Evolutionary conservation across 1,284 basidiomycete species (phyloP).

Genomic region (Apiotrichum laibachii): DNA sequence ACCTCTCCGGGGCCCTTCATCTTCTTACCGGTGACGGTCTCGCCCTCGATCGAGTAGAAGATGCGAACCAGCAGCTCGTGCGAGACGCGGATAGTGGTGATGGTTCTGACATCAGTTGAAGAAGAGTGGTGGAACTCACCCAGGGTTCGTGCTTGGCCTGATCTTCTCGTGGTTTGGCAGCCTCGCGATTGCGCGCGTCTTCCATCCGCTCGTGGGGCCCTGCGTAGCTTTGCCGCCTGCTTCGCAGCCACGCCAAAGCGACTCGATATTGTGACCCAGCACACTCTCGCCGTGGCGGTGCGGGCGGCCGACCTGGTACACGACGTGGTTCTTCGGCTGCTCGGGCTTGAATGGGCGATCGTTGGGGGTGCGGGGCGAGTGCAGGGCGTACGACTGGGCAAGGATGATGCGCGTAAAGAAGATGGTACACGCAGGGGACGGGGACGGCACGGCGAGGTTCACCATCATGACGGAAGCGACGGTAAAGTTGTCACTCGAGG

Average conservation of each 20-base stretch:
- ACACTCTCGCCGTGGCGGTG: conserved; percentile 30
- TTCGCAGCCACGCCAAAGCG: conserved; percentile 41
- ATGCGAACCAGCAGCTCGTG: conserved; percentile 46
- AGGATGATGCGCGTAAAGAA: conserved; percentile 47
- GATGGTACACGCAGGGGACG: conserved; percentile 40
- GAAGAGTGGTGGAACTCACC: conserved; percentile 28
- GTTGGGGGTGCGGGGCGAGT: conserved; percentile 44
- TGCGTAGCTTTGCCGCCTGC: conserved; percentile 26
- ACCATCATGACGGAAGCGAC: conserved; percentile 43
- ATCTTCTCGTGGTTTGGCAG: conserved; percentile 49
- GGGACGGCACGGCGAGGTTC: conserved; percentile 33
- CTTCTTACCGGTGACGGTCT: conserved; percentile 22
- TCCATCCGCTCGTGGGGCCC: conserved; percentile 25
- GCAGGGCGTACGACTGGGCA: conserved; percentile 38
- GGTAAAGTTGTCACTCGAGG: conserved; percentile 43
- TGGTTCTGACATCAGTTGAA: conserved; percentile 17
- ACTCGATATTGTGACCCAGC: conserved; percentile 30
- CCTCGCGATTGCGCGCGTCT: conserved; percentile 37
- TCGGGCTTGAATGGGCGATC: conserved; percentile 34
- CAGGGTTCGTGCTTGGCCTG: conserved; percentile 44
- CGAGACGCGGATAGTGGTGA: conserved; percentile 46
- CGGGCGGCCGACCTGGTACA: conserved; percentile 41
- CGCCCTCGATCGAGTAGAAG: conserved; percentile 49
- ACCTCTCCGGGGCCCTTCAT: conserved; percentile 45
- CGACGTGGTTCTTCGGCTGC: conserved; percentile 31